Percentiles rank a stretch among this genome's conserved stretches.
Conservation (phyloP, 768 basidiomycete species). For the Trametes gibbosa region DNA sequence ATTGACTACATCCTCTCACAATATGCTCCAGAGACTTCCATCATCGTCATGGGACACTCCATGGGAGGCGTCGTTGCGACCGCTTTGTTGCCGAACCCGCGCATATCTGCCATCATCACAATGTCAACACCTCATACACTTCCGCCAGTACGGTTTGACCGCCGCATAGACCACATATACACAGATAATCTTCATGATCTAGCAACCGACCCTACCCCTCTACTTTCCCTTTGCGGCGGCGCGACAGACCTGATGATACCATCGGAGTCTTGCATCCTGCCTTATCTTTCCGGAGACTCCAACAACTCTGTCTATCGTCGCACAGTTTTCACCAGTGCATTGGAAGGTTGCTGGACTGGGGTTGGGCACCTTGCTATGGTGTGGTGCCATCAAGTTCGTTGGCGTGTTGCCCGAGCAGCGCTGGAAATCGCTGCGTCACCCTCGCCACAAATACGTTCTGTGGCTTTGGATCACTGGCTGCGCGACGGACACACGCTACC, state of each 20-base stretch:
- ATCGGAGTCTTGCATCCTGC: constrained; percentile 81
- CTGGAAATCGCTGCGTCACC: constrained; percentile 55
- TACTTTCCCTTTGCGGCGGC: constrained; percentile 88
- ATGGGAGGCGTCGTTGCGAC: constrained; percentile 96
- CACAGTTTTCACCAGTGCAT: constrained; percentile 79
- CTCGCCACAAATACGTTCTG: constrained; percentile 30
- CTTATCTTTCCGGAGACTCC: constrained; percentile 22
- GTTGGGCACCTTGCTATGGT: constrained; percentile 97
- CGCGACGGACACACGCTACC: constrained; percentile 56
- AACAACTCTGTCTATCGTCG: constrained; percentile 39
- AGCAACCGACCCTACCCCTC: constrained; percentile 48
- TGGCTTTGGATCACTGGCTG: constrained; percentile 64
- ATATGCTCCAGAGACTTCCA: constrained; percentile 59
- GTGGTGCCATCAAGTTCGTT: constrained; percentile 98
- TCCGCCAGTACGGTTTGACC: constrained; percentile 86
- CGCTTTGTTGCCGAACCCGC: constrained; percentile 63
- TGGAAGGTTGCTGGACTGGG: constrained; percentile 93
- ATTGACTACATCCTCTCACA: constrained; percentile 76
- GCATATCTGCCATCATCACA: constrained; percentile 83
- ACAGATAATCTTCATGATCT: constrained; percentile 41
- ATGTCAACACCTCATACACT: constrained; percentile 92
- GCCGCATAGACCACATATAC: constrained; percentile 76
- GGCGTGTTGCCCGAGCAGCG: constrained; percentile 77
- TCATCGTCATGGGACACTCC: constrained; percentile 88
- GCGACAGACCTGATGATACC: constrained; percentile 89